Percentiles rank a stretch among this genome's conserved stretches.
These are phyloP conservation scores for Echria macrotheca DNA, from an alignment of 495 filamentous ascomycete genomes.

Conservation along the genomic window DNA sequence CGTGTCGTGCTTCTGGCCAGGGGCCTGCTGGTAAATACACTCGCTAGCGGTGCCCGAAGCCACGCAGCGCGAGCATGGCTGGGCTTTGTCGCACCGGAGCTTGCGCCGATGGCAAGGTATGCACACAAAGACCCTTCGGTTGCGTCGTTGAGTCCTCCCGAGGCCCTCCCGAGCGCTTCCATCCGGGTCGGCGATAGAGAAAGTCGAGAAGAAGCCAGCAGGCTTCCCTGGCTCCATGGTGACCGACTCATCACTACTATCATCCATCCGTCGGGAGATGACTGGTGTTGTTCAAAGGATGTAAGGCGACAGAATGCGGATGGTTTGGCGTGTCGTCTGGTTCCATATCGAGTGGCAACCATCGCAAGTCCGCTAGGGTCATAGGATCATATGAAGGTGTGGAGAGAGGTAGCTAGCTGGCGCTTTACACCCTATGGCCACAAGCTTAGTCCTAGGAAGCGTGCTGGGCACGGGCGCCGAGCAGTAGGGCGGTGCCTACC, in stretches of 20 bases:
- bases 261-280: conserved; percentile 1
- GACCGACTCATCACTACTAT: conserved; percentile 9
- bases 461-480: too few species aligned
- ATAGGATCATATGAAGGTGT: too few species aligned
- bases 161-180: conserved; percentile 15
- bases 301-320: neutral
- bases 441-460: too few species aligned
- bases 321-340: too few species aligned
- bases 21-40: conserved; percentile 22
- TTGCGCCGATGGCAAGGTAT: conserved; percentile 27
- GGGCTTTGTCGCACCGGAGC: conserved; percentile 25
- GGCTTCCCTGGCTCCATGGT: conserved; percentile 20
- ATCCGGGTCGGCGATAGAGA: conserved; percentile 23
- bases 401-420: too few species aligned
- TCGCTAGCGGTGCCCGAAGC: conserved; percentile 18
- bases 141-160: conserved; percentile 20
- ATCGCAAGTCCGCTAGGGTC: too few species aligned
- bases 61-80: conserved; percentile 24
- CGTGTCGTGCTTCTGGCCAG: conserved; percentile 9
- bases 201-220: conserved; percentile 27
- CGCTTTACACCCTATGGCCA: too few species aligned
- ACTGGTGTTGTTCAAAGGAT: neutral
- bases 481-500: too few species aligned
- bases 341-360: too few species aligned
- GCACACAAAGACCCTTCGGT: conserved; percentile 25